phyloP scores from a whole-genome alignment of 2,329 filamentous ascomycete genomes.

The Exserohilum rostratum region DNA sequence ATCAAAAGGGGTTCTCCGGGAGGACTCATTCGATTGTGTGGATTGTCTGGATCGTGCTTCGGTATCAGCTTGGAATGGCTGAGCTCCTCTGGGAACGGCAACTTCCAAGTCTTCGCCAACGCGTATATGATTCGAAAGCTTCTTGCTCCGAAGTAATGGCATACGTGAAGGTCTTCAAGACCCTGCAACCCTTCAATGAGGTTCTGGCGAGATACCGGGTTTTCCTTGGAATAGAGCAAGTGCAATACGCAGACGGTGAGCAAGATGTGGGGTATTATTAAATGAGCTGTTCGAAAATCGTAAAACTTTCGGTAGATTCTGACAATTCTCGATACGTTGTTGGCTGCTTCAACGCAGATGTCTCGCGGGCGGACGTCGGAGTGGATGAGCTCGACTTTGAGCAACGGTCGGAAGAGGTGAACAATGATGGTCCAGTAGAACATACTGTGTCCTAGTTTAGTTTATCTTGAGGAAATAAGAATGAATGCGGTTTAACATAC shows the following conservation, averaged over 20 bases:
- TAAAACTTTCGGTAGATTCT: slow-evolving; percentile 54
- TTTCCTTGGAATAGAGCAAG: slow-evolving; percentile 51
- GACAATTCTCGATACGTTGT: slow-evolving; percentile 52
- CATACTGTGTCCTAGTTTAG: slow-evolving; percentile 53
- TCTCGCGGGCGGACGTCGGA: slow-evolving; percentile 69
- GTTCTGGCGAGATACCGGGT: slow-evolving; percentile 44
- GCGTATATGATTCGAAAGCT: slow-evolving; percentile 52
- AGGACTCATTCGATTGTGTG: slow-evolving; percentile 26
- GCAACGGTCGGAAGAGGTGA: slow-evolving; percentile 75
- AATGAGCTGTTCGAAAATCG: slow-evolving; percentile 48
- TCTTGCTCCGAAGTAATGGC: slow-evolving; percentile 52
- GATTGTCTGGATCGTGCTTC: slow-evolving; percentile 14
- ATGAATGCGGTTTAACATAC: slow-evolving; percentile 58
- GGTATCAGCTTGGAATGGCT: slow-evolving; percentile 34
- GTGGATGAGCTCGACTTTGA: slow-evolving; percentile 64
- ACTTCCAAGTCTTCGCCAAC: slow-evolving; percentile 52
- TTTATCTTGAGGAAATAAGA: neutral
- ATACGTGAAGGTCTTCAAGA: slow-evolving; percentile 51
- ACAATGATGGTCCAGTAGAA: slow-evolving; percentile 74
- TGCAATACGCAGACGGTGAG: slow-evolving; percentile 54
- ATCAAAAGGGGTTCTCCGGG: slow-evolving; percentile 26
- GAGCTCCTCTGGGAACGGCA: slow-evolving; percentile 50
- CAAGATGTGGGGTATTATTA: slow-evolving; percentile 50
- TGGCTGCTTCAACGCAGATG: slow-evolving; percentile 63
- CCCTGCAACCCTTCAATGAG: slow-evolving; percentile 52